phyloP scores from a whole-genome alignment of 2,329 filamentous ascomycete genomes.

The Corinectria fuckeliana region DNA sequence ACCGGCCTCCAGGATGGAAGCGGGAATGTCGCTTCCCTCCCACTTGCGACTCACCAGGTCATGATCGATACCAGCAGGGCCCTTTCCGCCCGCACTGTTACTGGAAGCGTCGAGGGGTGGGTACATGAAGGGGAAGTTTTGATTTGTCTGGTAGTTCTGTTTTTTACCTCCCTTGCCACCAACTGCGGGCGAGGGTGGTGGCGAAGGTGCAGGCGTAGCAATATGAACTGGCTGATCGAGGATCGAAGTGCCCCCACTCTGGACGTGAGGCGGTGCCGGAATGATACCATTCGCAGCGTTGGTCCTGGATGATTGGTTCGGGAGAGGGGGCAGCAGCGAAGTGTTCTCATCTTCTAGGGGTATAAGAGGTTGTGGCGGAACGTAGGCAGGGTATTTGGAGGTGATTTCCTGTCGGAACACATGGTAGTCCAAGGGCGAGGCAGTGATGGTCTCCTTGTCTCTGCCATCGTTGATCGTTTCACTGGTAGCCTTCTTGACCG shows the following conservation, averaged over 20 bases:
- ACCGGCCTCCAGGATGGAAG: constrained; percentile 93
- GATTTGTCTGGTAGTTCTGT: constrained; percentile 99
- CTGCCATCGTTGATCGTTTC: constrained; percentile 66
- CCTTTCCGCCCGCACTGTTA: constrained; percentile 90
- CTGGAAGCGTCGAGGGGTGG: constrained; percentile 88
- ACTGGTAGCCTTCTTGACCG: constrained; percentile 74
- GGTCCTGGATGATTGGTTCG: constrained; percentile 72
- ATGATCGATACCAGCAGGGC: constrained; percentile 80
- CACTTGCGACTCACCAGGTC: constrained; percentile 81
- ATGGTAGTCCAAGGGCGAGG: constrained; percentile 95
- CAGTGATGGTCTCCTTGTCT: constrained; percentile 82
- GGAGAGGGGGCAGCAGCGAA: constrained; percentile 84
- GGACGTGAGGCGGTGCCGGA: constrained; percentile 59
- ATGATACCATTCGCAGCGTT: constrained; percentile 68
- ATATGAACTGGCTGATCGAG: constrained; percentile 97
- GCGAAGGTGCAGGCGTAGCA: constrained; percentile 95
- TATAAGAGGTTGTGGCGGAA: constrained; percentile 82
- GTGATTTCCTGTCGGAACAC: constrained; percentile 95
- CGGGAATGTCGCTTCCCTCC: constrained; percentile 93
- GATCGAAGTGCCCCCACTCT: constrained; percentile 75
- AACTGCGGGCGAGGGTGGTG: constrained; percentile 84
- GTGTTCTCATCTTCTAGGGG: constrained; percentile 90
- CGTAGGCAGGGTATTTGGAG: constrained; percentile 96
- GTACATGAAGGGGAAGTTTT: constrained; percentile 98
- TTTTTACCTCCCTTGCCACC: constrained; percentile 97